Conservation (phyloP, 1,284 basidiomycete species). For the Malassezia obtusa region DNA sequence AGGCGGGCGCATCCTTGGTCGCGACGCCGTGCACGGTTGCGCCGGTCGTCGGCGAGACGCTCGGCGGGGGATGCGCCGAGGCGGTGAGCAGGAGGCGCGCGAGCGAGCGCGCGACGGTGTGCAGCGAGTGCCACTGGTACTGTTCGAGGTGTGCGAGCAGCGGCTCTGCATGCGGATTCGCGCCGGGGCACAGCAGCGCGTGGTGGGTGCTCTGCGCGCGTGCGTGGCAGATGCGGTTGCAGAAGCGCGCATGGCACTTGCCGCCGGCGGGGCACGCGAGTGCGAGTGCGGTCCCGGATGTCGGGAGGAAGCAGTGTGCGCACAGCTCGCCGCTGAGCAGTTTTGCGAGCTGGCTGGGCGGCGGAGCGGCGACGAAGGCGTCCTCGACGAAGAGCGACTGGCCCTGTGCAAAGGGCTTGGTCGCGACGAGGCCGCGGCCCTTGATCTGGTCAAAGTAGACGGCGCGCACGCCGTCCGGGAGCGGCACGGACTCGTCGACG, state of each 20-base stretch:
- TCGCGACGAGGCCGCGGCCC: constrained; percentile 73
- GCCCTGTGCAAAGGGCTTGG: constrained; percentile 58
- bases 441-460: constrained; percentile 62
- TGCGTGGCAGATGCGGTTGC: constrained; percentile 63
- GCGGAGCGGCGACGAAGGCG: constrained; percentile 48
- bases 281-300: constrained; percentile 44
- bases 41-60: constrained; percentile 33
- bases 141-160: constrained; percentile 58
- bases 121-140: constrained; percentile 63
- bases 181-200: constrained; percentile 62
- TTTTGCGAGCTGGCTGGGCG: constrained; percentile 24
- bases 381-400: constrained; percentile 71
- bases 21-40: constrained; percentile 9
- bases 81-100: constrained; percentile 58
- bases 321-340: constrained; percentile 27
- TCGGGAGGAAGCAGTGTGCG: constrained; percentile 33
- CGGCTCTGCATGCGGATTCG: constrained; percentile 60
- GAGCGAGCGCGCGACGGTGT: constrained; percentile 61
- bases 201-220: constrained; percentile 58
- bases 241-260: constrained; percentile 58
- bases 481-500: constrained; percentile 22
- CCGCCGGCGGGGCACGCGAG: constrained; percentile 23
- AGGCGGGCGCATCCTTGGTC: constrained; percentile 1
- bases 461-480: constrained; percentile 53
- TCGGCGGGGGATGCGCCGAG: constrained; percentile 45